These are phyloP conservation scores for Kwoniella dendrophila DNA, from an alignment of 768 basidiomycete genomes.

Conservation along the genomic window DNA sequence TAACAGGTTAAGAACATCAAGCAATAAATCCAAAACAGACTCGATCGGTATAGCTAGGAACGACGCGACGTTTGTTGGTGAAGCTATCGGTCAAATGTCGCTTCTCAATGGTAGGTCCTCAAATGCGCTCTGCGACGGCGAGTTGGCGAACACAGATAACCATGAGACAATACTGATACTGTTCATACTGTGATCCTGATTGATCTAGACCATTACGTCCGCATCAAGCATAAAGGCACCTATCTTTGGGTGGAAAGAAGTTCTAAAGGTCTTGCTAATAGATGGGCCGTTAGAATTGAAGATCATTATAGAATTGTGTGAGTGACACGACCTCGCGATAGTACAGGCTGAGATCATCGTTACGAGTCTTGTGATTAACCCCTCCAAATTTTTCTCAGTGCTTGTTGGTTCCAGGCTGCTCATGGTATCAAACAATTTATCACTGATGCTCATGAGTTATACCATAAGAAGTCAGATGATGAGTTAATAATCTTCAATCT, in stretches of 20 bases:
- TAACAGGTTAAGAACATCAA: background rate
- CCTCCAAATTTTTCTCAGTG: background rate
- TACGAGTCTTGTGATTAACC: background rate
- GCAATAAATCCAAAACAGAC: background rate
- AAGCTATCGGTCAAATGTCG: conserved; percentile 31
- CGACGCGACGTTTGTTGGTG: conserved; percentile 12
- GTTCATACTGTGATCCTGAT: background rate
- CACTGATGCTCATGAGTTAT: conserved; percentile 25
- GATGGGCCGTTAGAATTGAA: background rate
- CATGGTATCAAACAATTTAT: conserved; percentile 28
- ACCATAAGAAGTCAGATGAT: conserved; percentile 23
- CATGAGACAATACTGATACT: background rate
- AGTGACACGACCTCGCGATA: background rate
- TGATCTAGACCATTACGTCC: conserved; percentile 15
- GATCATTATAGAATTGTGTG: conserved; percentile 8
- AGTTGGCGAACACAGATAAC: too few relatives aligned
- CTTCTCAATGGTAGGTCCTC: conserved; percentile 31
- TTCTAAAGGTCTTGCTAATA: conserved; percentile 3
- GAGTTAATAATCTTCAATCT: conserved; percentile 26
- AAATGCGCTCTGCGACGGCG: background rate
- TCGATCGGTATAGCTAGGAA: conserved; percentile 10
- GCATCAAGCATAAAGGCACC: conserved; percentile 26
- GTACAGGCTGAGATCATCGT: background rate
- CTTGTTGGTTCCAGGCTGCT: background rate
- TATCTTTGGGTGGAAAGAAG: conserved; percentile 29